phyloP scores from a whole-genome alignment of 306 rosid species.

The Quercus dentata region DNA sequence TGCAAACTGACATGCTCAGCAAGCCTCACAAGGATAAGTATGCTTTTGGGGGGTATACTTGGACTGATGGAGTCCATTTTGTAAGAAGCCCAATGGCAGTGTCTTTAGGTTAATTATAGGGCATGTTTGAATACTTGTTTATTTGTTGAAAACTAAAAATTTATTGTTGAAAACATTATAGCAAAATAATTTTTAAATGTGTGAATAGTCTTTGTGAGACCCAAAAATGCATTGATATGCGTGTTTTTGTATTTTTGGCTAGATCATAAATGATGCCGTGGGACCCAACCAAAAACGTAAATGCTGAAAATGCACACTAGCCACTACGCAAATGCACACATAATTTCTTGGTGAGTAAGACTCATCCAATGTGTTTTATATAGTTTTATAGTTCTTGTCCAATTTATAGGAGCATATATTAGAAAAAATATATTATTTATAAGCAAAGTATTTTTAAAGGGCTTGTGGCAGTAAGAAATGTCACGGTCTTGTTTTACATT shows the following conservation, averaged over 20 bases:
- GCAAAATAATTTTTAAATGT: no score
- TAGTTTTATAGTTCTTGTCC: not conserved
- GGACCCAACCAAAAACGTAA: no score
- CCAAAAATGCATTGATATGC: no score
- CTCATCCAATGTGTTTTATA: not conserved
- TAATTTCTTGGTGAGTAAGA: not conserved
- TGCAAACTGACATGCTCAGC: conserved; percentile 26
- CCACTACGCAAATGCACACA: no score
- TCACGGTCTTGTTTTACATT: not conserved
- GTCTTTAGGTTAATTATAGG: conserved; percentile 33
- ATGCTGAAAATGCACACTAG: rapidly evolving
- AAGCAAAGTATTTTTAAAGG: not conserved
- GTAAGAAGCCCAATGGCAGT: conserved; percentile 82
- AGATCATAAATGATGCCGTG: rapidly evolving
- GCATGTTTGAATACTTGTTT: no score
- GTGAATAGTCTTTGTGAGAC: rapidly evolving
- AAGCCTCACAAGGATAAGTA: conserved; percentile 27
- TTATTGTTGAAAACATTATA: rapidly evolving
- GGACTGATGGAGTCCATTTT: conserved; percentile 37
- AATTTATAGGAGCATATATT: conserved; percentile 16
- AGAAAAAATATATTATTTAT: not conserved
- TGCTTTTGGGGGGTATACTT: conserved; percentile 74
- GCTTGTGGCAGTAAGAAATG: not conserved
- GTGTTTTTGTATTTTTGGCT: no score
- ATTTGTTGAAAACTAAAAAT: no score